Percentiles rank a stretch among this genome's conserved stretches.
Evolutionary conservation across 768 basidiomycete genomes (phyloP).

Genomic region (Leccinum boreale): DNA sequence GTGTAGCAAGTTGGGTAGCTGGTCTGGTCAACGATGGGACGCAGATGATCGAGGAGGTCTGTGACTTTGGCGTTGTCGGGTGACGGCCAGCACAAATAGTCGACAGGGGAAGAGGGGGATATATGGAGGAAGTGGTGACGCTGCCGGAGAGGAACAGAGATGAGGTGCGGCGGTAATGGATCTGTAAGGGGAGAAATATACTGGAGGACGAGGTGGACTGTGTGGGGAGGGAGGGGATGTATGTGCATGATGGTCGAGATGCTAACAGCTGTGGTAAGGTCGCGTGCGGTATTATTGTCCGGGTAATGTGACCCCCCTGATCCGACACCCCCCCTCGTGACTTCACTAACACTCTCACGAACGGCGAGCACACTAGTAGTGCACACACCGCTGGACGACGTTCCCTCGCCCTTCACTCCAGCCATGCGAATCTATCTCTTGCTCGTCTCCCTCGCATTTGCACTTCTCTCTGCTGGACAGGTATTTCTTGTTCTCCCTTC

Average conservation of each 20-base stretch:
- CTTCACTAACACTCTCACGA: conserved; percentile 7
- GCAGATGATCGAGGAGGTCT: conserved; percentile 43
- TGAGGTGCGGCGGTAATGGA: conserved; percentile 57
- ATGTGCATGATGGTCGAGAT: conserved; percentile 19
- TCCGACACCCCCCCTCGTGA: conserved; percentile 10
- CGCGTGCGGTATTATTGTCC: no score
- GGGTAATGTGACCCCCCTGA: conserved; percentile 9
- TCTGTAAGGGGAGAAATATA: conserved; percentile 52
- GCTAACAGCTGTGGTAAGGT: no score
- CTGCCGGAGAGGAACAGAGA: conserved; percentile 58
- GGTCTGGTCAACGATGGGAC: conserved; percentile 25
- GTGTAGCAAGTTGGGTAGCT: conserved; percentile 36
- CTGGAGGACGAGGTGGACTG: conserved; percentile 49
- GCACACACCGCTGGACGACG: not conserved
- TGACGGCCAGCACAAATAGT: conserved; percentile 71
- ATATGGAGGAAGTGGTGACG: conserved; percentile 64
- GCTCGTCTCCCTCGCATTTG: conserved; percentile 28
- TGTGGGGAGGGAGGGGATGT: conserved; percentile 34
- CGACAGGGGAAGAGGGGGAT: conserved; percentile 42
- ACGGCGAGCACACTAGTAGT: not conserved
- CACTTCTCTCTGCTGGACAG: conserved; percentile 30
- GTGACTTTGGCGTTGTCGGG: conserved; percentile 33
- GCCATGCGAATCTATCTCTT: conserved; percentile 33
- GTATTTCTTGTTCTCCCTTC: conserved; percentile 15
- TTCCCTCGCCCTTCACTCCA: not conserved